Conservation (phyloP, 2,329 filamentous ascomycete species). For the Ceratocystis colombiana region DNA sequence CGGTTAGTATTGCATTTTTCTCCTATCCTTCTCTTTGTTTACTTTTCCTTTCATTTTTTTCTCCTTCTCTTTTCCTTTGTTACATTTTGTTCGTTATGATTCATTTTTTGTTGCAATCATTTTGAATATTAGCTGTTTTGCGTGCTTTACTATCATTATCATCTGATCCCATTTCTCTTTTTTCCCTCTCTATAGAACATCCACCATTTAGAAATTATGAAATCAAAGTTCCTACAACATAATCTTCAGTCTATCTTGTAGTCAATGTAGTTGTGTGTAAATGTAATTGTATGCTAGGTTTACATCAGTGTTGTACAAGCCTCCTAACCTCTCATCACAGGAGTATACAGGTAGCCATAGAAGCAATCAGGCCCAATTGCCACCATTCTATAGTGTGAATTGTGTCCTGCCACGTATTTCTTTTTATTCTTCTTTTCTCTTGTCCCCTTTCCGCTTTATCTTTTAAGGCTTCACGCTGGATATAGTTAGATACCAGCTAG, state of each 20-base stretch:
- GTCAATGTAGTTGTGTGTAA: neutral
- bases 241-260: neutral
- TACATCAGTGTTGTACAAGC: constrained; percentile 13
- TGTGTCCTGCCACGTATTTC: constrained; percentile 46
- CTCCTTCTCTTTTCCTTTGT: neutral
- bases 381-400: constrained; percentile 48
- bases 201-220: neutral
- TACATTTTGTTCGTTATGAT: neutral
- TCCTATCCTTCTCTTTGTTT: neutral
- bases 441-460: constrained; percentile 28
- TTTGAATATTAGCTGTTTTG: neutral
- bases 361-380: constrained; percentile 30
- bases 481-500: constrained; percentile 31
- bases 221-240: neutral
- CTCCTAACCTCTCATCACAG: neutral
- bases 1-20: neutral
- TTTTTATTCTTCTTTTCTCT: constrained; percentile 43
- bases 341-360: neutral
- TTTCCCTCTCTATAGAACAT: neutral
- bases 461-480: neutral
- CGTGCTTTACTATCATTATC: neutral
- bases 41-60: neutral
- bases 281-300: constrained; percentile 13
- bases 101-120: too few relatives aligned
- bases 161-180: neutral